Conservation (phyloP, 1,284 basidiomycete genomes). For the Exobasidium cylindrosporum region DNA sequence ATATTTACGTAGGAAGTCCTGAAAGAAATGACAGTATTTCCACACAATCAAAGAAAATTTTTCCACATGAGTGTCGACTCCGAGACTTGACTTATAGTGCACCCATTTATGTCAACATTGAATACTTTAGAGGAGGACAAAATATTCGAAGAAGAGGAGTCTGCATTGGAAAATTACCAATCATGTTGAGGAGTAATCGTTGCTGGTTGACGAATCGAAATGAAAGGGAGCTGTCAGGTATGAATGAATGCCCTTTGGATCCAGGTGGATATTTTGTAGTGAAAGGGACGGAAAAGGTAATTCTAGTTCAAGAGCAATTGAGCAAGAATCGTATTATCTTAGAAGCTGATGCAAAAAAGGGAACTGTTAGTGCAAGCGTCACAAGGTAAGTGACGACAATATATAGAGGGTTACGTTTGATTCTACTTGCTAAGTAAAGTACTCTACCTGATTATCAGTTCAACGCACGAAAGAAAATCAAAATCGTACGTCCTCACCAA, state of each 20-base stretch:
- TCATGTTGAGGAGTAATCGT: slow-evolving; percentile 95
- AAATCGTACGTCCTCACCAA: slow-evolving; percentile 98
- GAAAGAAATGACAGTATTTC: slow-evolving; percentile 73
- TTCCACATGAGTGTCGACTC: slow-evolving; percentile 95
- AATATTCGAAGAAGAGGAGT: slow-evolving; percentile 81
- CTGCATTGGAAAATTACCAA: slow-evolving; percentile 85
- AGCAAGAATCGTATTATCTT: slow-evolving; percentile 99
- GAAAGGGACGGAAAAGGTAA: slow-evolving; percentile 99
- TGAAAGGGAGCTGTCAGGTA: slow-evolving; percentile 79
- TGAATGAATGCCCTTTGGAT: slow-evolving; percentile 96
- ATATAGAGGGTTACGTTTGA: too few relatives aligned
- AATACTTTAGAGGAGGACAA: slow-evolving; percentile 88
- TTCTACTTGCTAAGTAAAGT: too few relatives aligned
- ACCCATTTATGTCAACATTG: slow-evolving; percentile 88
- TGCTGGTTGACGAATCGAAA: slow-evolving; percentile 71
- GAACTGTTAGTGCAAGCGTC: slow-evolving; percentile 89
- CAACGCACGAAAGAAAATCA: slow-evolving; percentile 96
- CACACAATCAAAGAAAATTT: slow-evolving; percentile 73
- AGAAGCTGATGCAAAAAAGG: slow-evolving; percentile 74
- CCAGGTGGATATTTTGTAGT: slow-evolving; percentile 99
- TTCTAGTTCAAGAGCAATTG: slow-evolving; percentile 96
- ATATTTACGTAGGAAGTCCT: slow-evolving; percentile 75
- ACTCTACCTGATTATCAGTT: too few relatives aligned
- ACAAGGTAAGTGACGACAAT: too few relatives aligned
- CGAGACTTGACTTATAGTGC: slow-evolving; percentile 95